These are phyloP conservation scores for Triticum timopheevii DNA, from an alignment of 176 grass and related monocot genomes.

Conservation along the genomic window DNA sequence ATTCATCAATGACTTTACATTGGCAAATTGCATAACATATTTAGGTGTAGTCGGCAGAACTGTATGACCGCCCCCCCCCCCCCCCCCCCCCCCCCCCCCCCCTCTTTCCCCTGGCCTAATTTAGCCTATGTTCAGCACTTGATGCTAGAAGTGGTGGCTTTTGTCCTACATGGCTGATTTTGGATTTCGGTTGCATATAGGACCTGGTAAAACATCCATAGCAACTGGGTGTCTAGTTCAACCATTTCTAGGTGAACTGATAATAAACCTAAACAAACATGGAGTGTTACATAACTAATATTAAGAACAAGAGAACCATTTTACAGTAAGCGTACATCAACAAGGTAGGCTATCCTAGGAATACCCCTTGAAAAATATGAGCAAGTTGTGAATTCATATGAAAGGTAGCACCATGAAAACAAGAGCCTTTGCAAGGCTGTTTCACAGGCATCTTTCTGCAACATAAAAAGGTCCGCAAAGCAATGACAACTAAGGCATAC, in stretches of 20 bases:
- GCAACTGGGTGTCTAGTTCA: background rate
- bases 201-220: background rate
- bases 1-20: background rate
- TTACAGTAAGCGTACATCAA: background rate
- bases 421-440: background rate
- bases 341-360: background rate
- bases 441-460: slow-evolving; percentile 4
- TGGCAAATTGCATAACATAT: background rate
- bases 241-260: background rate
- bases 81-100: background rate
- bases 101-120: background rate
- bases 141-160: background rate
- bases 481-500: slow-evolving; percentile 38
- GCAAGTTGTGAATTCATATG: slow-evolving; percentile 2
- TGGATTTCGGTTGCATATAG: background rate
- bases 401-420: background rate
- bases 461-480: slow-evolving; percentile 5
- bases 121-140: background rate
- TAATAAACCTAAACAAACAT: background rate
- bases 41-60: background rate
- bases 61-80: background rate
- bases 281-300: background rate
- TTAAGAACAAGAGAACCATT: background rate
- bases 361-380: background rate
- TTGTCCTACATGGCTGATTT: background rate